Conservation (phyloP, 2,329 filamentous ascomycete genomes). For the Alternaria postmessia region DNA sequence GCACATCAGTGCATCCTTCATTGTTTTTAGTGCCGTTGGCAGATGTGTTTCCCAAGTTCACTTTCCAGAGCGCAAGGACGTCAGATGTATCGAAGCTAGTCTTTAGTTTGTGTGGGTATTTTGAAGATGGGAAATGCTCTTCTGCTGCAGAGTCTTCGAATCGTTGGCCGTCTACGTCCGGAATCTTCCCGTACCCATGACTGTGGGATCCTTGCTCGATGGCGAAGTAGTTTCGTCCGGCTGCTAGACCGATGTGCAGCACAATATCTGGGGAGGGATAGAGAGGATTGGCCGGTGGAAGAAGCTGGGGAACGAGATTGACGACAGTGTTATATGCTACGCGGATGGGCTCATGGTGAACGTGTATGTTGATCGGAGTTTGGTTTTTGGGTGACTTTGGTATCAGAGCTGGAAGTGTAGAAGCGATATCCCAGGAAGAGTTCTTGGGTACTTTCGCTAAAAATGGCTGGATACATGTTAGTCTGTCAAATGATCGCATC, state of each 20-base stretch:
- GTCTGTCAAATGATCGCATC: neutral
- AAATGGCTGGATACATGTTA: slow-evolving; percentile 40
- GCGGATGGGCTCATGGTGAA: slow-evolving; percentile 45
- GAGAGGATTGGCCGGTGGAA: slow-evolving; percentile 31
- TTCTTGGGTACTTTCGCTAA: slow-evolving; percentile 42
- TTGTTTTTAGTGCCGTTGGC: neutral
- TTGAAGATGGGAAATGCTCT: slow-evolving; percentile 21
- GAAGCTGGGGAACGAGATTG: slow-evolving; percentile 36
- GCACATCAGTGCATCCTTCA: slow-evolving; percentile 32
- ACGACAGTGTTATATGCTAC: slow-evolving; percentile 47
- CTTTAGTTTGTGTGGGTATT: slow-evolving; percentile 34
- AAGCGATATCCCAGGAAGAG: slow-evolving; percentile 51
- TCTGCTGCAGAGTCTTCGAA: slow-evolving; percentile 34
- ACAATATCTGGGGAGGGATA: slow-evolving; percentile 41
- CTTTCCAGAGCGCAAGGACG: slow-evolving; percentile 43
- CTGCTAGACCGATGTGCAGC: slow-evolving; percentile 51
- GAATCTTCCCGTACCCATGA: slow-evolving; percentile 40
- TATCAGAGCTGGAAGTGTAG: slow-evolving; percentile 45
- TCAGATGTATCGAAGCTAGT: slow-evolving; percentile 45
- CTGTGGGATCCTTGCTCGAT: slow-evolving; percentile 43
- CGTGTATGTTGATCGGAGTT: slow-evolving; percentile 46
- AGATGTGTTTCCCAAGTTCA: slow-evolving; percentile 19
- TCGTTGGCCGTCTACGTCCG: slow-evolving; percentile 44
- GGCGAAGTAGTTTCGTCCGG: slow-evolving; percentile 46
- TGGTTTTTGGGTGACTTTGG: slow-evolving; percentile 32